Percentiles rank a stretch among this genome's conserved stretches.
Evolutionary conservation across 164 flowering plant species (phyloP).

Genomic region (Piper betle): DNA sequence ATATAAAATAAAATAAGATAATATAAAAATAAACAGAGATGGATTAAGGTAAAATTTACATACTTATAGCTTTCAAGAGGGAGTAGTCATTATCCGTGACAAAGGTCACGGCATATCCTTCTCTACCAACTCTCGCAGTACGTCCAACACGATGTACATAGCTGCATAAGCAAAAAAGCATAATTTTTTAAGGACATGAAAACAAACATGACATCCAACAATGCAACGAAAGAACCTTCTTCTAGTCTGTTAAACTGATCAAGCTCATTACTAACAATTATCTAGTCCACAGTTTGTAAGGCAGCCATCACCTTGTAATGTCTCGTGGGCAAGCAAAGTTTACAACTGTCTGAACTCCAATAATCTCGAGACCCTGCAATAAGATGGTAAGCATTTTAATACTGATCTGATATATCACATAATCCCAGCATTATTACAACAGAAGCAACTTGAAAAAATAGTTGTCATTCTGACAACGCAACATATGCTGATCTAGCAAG

Average conservation of each 20-base stretch:
- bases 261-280: too few relatives aligned
- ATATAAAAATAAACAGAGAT: too few relatives aligned
- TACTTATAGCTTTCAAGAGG: conserved; percentile 71
- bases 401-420: neutral
- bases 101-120: conserved; percentile 94
- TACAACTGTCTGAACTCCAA: conserved; percentile 90
- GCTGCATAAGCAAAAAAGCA: conserved; percentile 25
- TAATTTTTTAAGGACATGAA: neutral
- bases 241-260: too few relatives aligned
- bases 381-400: neutral
- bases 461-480: neutral
- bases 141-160: conserved; percentile 97
- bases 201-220: neutral
- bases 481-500: neutral
- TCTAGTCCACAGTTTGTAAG: neutral
- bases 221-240: too few relatives aligned
- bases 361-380: conserved; percentile 84
- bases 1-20: too few relatives aligned
- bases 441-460: neutral
- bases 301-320: conserved; percentile 46
- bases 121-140: conserved; percentile 95
- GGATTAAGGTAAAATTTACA: conserved; percentile 15
- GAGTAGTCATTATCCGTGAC: conserved; percentile 86
- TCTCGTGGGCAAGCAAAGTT: conserved; percentile 93
- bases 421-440: neutral